Conservation (phyloP, 139 green algal species). For the Eudorina sp. region DNA sequence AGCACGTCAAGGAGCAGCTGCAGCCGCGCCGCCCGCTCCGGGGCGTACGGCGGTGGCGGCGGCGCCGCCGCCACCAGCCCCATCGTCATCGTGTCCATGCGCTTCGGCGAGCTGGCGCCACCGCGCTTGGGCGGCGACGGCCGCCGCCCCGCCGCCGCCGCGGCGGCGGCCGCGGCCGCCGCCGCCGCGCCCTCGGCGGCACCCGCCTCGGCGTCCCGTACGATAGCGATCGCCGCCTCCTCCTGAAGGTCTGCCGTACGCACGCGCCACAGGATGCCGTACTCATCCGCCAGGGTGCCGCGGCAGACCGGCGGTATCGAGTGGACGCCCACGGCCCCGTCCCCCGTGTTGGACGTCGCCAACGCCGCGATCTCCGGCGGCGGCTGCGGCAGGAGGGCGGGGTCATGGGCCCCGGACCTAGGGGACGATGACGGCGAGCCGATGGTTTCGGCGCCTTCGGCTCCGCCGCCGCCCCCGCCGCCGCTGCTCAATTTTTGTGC, state of each 20-base stretch:
- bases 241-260: constrained; percentile 32
- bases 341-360: background rate
- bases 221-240: background rate
- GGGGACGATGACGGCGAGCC: too few species aligned
- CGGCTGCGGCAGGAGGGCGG: background rate
- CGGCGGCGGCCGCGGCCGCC: background rate
- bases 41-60: constrained; percentile 5
- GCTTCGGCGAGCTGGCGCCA: background rate
- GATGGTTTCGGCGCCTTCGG: background rate
- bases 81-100: background rate
- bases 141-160: background rate
- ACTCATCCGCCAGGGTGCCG: constrained; percentile 34
- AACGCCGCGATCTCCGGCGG: background rate
- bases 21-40: constrained; percentile 34
- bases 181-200: background rate
- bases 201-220: background rate
- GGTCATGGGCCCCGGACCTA: too few species aligned
- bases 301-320: background rate
- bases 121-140: background rate
- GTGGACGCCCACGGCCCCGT: background rate
- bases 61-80: constrained; percentile 16
- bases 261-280: constrained; percentile 38
- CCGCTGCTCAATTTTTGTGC: background rate
- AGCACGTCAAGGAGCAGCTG: constrained; percentile 22
- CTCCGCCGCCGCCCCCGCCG: background rate